Evolutionary conservation across 2,329 filamentous ascomycete genomes (phyloP), one percentile per base, ranked within the genome.

Genomic region (Alternaria dauci): DNA sequence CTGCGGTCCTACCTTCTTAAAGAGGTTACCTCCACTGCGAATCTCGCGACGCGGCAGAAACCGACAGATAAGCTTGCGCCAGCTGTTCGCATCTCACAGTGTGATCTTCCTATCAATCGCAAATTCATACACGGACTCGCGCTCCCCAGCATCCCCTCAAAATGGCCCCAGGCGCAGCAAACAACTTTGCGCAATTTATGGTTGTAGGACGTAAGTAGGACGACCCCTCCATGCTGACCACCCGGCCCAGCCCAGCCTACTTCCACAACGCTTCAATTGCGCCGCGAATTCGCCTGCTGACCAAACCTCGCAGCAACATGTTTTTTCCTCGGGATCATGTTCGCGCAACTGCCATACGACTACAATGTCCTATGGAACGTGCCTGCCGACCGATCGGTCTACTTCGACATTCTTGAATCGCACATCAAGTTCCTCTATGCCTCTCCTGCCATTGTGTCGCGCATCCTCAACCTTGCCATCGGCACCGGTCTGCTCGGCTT

Each of bases 281-380:
- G 55, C 48, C 16, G 25, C 25, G 18, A 52, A 42, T 43, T 8
- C 62, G 25, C n/a, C 58, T 42, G 43, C 65, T 72, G 59, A 62
- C 53, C 58, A 23, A 23, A 54, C 50, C 32, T 20, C 5, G 38
- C 44, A 84, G 83, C 83, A 62, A 93, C 91, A 68, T 97, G 92
- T 80, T 99, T 99, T 87, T 97, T 98, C 87, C 91, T 99, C 67
- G 95, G 95, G 72, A 93, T 98, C 79, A 90, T 99, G 80, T 99
- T 98, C 87, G 93, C 93, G 72, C 89, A 90, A 65, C 96, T 98
- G 81, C 94, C 95, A 63, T 99, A 98, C 85, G 95, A 96, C 84
- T 95, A 93, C 82, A 91, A 92, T 61, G 89, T 95, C 65, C 90
- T 96, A 55, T 96, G 92, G 86, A 90, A 89, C 52, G 87, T 88